phyloP scores from a whole-genome alignment of 1,284 basidiomycete genomes.

The Trichosporon faecale region DNA sequence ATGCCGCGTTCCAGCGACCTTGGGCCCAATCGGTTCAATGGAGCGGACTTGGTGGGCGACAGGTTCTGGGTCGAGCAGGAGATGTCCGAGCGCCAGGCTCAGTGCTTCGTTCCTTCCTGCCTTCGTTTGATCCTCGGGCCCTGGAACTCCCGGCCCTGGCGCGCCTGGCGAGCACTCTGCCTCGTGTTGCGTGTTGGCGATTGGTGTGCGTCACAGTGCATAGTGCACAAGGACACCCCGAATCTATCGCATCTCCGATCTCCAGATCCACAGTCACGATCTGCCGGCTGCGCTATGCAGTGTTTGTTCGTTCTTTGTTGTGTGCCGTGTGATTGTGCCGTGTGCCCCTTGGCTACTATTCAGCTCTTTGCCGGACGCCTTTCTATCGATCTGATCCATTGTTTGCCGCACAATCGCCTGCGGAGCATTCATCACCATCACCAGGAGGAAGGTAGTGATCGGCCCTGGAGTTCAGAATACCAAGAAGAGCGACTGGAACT shows the following conservation, averaged over 20 bases:
- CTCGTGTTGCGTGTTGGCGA: background rate
- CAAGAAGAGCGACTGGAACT: background rate
- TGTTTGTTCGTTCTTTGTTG: background rate
- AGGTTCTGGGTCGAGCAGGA: background rate
- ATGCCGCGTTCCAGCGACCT: no score
- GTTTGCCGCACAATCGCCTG: background rate
- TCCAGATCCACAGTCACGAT: background rate
- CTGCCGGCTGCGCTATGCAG: background rate
- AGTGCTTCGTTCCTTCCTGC: background rate
- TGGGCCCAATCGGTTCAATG: no score
- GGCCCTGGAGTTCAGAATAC: background rate
- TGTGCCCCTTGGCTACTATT: background rate
- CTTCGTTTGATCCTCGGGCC: background rate
- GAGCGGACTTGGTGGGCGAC: no score
- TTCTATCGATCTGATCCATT: background rate
- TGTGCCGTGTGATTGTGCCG: background rate
- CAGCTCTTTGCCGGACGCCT: background rate
- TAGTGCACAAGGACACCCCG: background rate
- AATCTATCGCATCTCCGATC: background rate
- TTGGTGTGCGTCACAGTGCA: background rate
- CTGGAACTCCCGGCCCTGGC: background rate
- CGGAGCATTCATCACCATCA: no score
- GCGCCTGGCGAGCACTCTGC: background rate
- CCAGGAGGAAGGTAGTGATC: background rate
- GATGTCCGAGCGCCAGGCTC: background rate